Percentiles rank a stretch among this genome's conserved stretches.
phyloP scores from a whole-genome alignment of 1,284 basidiomycete species.

The Chondrostereum purpureum region DNA sequence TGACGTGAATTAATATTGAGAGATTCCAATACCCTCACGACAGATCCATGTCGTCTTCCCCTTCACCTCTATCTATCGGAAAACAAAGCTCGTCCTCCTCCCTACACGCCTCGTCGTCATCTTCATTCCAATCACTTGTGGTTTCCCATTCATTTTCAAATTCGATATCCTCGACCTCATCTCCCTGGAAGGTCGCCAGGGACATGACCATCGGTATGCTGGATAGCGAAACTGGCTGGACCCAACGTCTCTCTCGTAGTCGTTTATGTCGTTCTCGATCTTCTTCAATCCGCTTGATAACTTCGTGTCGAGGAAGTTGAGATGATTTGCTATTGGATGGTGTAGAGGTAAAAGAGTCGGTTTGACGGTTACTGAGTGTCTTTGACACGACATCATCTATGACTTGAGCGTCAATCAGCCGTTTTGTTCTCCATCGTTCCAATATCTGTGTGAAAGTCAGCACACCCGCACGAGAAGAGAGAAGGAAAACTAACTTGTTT shows the following conservation, averaged over 20 bases:
- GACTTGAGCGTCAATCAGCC: slow-evolving; percentile 72
- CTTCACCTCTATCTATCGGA: slow-evolving; percentile 24
- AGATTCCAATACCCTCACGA: no score
- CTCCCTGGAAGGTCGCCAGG: slow-evolving; percentile 39
- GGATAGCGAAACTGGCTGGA: slow-evolving; percentile 62
- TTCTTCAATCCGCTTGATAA: slow-evolving; percentile 88
- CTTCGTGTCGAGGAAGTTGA: slow-evolving; percentile 56
- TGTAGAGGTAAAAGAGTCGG: slow-evolving; percentile 1
- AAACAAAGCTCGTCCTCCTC: slow-evolving; percentile 69
- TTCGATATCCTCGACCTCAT: slow-evolving; percentile 71
- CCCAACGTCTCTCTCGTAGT: slow-evolving; percentile 88
- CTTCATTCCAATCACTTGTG: slow-evolving; percentile 83
- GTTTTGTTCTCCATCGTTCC: slow-evolving; percentile 80
- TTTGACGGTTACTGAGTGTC: neutral
- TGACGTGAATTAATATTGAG: no score
- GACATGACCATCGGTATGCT: slow-evolving; percentile 45
- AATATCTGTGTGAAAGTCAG: slow-evolving; percentile 52
- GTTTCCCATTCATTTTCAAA: slow-evolving; percentile 94
- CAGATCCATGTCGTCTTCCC: slow-evolving; percentile 49
- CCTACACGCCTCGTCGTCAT: slow-evolving; percentile 65
- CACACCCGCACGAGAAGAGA: slow-evolving; percentile 1
- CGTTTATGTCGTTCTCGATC: slow-evolving; percentile 94
- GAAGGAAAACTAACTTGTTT: slow-evolving; percentile 53
- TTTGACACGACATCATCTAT: slow-evolving; percentile 60
- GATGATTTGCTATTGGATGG: slow-evolving; percentile 16